Base-by-base conservation (phyloP, 2,329 filamentous ascomycete species). In the Fusarium floridanum region DNA sequence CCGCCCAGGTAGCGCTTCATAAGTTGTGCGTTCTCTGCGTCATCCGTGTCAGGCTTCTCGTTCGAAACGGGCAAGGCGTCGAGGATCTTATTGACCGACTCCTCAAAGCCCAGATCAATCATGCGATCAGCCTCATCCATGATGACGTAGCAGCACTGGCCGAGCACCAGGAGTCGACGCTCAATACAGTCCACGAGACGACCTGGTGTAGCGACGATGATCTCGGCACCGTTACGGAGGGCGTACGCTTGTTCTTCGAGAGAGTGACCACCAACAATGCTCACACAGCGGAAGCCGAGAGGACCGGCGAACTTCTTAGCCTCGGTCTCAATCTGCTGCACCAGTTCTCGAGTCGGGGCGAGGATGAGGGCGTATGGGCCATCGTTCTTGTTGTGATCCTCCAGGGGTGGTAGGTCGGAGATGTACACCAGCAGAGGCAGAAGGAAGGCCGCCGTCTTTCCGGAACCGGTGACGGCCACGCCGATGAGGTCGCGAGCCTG, bases 91-190 rank as follows among this genome's bases (percentile, higher is more conserved):
- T 98, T 98, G 68, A 99, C 94, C 0, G 95, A 94, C 79, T 98
- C 97, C 84, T 99, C 97, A 82, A 99, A 99, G 55, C 97, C 97
- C 71, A 98, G 91, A 81, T 99, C 97, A 74, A 99, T 97, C 97
- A 99, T 99, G 65, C 96, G 94, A 85, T 99, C 97, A 41, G 97
- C 97, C 89, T 99, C 97, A 82, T 99, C 97, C 96, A 99, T 98
- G 84, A 99, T 98, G 66, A 98, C 91, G 84, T 98, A 98, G 85
- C 95, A 98, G 83, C 97, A 98, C 84, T 98, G 97, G n/a, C 92
- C 92, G 57, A 98, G 90, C 2, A 99, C 96, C 2, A 98, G 88
- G 34, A 98, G 91, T 37, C 96, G 92, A 20, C 97, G 91, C 83
- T 99, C 97, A 77, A 99, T 97, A 83, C 95, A 98, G 85, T 99